phyloP scores from a whole-genome alignment of 2,329 filamentous ascomycete genomes.

The Talaromyces islandicus region DNA sequence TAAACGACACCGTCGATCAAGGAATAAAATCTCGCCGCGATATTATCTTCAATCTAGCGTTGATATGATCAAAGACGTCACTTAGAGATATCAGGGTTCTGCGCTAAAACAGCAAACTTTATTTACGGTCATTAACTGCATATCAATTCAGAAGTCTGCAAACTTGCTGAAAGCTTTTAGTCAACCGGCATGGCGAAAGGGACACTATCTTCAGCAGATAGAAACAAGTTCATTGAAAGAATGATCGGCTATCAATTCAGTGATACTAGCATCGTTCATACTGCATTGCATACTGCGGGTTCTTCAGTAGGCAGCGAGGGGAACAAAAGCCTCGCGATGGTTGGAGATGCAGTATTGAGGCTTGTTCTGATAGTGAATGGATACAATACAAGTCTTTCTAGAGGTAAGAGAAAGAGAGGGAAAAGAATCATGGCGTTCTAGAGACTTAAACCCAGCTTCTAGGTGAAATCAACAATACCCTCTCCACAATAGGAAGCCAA shows the following conservation, averaged over 20 bases:
- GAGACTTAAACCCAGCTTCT: not conserved
- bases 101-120: not conserved
- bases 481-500: conserved; percentile 7
- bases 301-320: not conserved
- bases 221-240: not conserved
- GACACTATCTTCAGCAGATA: not conserved
- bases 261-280: not conserved
- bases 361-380: not conserved
- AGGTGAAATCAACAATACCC: conserved; percentile 1
- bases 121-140: not conserved
- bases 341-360: conserved; percentile 2
- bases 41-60: not conserved
- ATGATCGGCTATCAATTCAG: not conserved
- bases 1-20: too few relatives aligned
- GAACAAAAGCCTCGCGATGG: not conserved
- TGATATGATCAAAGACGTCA: not conserved
- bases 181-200: not conserved
- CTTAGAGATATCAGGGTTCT: not conserved
- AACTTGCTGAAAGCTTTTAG: not conserved
- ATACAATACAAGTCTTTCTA: not conserved
- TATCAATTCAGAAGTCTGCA: not conserved
- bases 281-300: not conserved
- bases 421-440: not conserved
- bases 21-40: not conserved
- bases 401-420: not conserved